A percentile compares a stretch with the other conserved stretches of the same genome.
These are phyloP conservation scores for Rhododendron henanense DNA, from an alignment of 148 eudicot genomes.

Conservation along the genomic window DNA sequence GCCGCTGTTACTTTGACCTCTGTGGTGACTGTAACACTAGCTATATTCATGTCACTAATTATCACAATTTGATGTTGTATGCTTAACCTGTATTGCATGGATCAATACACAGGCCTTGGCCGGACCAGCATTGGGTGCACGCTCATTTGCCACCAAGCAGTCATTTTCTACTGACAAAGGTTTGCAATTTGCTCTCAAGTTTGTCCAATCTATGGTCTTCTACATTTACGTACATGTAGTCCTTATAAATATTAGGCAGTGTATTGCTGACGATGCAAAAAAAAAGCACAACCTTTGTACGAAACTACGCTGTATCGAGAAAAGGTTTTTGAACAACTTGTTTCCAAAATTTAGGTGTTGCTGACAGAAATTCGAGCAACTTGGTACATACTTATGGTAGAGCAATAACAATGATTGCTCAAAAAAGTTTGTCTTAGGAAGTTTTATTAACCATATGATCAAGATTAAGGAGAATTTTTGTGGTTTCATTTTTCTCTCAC, in stretches of 20 bases:
- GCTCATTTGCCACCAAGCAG: conserved; percentile 50
- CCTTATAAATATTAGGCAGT: no score
- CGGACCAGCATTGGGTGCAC: conserved; percentile 30
- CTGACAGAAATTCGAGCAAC: background rate
- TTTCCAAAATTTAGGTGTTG: background rate
- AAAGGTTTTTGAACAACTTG: background rate
- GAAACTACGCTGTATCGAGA: background rate
- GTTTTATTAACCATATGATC: background rate
- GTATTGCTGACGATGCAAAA: background rate
- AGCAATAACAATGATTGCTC: background rate
- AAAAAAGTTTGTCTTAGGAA: background rate
- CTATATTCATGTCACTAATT: background rate
- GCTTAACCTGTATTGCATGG: background rate
- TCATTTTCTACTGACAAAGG: conserved; percentile 54
- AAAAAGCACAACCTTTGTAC: background rate
- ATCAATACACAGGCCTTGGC: conserved; percentile 28
- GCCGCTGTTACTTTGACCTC: no score
- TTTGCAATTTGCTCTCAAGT: conserved; percentile 11
- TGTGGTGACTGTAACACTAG: background rate
- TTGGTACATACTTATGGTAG: background rate
- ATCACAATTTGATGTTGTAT: background rate
- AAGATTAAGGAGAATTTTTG: background rate
- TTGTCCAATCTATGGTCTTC: background rate
- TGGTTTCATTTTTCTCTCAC: background rate
- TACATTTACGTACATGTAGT: background rate